These are phyloP conservation scores for Lachnellula occidentalis DNA, from an alignment of 2,329 filamentous ascomycete genomes.

Conservation along the genomic window DNA sequence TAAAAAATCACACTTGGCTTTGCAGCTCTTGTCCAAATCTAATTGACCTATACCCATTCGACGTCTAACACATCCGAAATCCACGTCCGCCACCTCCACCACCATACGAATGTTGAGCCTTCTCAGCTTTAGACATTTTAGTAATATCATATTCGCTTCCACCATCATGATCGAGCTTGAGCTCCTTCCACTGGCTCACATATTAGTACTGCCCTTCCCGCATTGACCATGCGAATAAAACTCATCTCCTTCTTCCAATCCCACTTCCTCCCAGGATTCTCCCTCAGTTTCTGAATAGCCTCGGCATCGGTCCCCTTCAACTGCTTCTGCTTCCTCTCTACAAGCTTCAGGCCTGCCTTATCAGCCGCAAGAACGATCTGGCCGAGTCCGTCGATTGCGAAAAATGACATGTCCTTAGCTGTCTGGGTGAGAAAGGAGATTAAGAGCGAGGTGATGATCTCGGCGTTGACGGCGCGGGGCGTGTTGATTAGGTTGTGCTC, in stretches of 20 bases:
- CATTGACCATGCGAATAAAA: neutral
- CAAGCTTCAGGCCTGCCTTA: neutral
- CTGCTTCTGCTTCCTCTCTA: neutral
- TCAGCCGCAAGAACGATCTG: constrained; percentile 33
- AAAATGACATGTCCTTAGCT: constrained; percentile 36
- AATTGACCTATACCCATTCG: too few species aligned
- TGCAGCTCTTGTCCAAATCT: too few species aligned
- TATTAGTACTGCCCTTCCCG: neutral
- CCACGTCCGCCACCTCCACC: neutral
- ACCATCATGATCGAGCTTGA: neutral
- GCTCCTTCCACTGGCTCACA: neutral
- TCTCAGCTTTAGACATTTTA: neutral
- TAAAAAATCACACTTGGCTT: too few species aligned
- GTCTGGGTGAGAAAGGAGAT: constrained; percentile 44
- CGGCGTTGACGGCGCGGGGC: constrained; percentile 39
- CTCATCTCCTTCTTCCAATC: neutral
- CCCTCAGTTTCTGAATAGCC: neutral
- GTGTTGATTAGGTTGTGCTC: constrained; percentile 23
- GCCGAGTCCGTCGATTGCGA: constrained; percentile 46
- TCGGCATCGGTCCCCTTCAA: neutral
- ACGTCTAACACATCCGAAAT: neutral
- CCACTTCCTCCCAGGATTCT: neutral
- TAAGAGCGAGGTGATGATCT: constrained; percentile 41
- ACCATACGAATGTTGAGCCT: neutral
- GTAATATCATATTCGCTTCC: neutral